phyloP scores from a whole-genome alignment of 164 flowering plant genomes.

The Umbilicus rupestris region DNA sequence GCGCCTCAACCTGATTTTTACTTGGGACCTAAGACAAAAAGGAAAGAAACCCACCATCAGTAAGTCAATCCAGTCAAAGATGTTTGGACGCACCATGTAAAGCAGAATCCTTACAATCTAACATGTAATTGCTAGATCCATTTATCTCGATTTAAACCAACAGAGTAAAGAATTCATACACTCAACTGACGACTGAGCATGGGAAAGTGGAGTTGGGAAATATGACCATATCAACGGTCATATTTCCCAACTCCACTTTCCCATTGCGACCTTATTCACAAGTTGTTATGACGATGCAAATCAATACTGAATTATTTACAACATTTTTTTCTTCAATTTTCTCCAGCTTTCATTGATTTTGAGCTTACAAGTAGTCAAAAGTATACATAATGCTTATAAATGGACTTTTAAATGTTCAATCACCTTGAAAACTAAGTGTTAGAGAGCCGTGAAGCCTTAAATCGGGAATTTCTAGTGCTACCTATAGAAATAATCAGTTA shows the following conservation, averaged over 20 bases:
- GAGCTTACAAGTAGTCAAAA: too few species aligned
- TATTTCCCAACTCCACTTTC: slow-evolving; percentile 82
- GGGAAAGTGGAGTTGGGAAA: too few species aligned
- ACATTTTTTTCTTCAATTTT: too few species aligned
- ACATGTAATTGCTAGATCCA: background rate
- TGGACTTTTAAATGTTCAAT: too few species aligned
- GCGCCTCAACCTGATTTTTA: slow-evolving; percentile 73
- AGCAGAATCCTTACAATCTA: background rate
- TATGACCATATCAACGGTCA: slow-evolving; percentile 92
- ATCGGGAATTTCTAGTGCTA: too few species aligned
- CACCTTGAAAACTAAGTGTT: too few species aligned
- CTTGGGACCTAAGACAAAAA: slow-evolving; percentile 56
- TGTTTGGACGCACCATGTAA: background rate
- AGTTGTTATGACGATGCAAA: too few species aligned
- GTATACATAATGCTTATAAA: too few species aligned
- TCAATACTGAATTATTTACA: background rate
- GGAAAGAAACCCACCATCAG: background rate
- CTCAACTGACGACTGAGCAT: too few species aligned
- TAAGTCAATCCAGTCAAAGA: background rate
- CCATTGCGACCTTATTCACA: slow-evolving; percentile 53
- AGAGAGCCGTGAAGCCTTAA: too few species aligned
- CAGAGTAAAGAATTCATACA: background rate
- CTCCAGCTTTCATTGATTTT: too few species aligned
- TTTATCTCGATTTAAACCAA: background rate
- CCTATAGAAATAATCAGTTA: too few species aligned